Conservation (phyloP, 1,139 yeast species). For the Blastobotrys indianensis region DNA sequence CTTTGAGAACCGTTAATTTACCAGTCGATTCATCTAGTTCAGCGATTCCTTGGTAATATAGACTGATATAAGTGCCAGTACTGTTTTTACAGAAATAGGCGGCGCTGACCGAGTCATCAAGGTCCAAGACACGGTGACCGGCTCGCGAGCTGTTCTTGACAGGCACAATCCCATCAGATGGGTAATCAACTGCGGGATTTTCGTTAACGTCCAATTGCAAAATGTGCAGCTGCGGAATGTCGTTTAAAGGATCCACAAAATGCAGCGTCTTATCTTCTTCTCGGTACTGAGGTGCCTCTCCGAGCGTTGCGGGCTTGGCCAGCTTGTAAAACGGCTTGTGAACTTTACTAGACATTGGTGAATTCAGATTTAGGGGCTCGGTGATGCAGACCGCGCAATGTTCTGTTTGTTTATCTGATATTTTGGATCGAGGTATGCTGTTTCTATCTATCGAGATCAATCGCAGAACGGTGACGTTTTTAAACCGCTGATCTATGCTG, state of each 20-base stretch:
- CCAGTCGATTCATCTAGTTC: conserved; percentile 32
- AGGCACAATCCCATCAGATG: conserved; percentile 11
- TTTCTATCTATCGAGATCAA: too few relatives aligned
- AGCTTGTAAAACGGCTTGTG: conserved; percentile 15
- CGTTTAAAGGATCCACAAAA: conserved; percentile 25
- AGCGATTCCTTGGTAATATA: conserved; percentile 30
- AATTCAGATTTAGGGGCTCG: too few relatives aligned
- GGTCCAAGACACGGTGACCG: conserved; percentile 27
- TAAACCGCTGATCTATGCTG: too few relatives aligned
- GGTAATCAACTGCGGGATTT: conserved; percentile 19
- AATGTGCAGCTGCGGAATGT: conserved; percentile 27
- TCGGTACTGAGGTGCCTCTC: conserved; percentile 28
- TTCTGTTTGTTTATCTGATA: too few relatives aligned
- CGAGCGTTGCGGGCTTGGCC: conserved; percentile 21
- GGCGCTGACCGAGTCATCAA: conserved; percentile 28
- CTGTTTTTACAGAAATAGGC: conserved; percentile 25
- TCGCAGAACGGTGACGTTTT: too few relatives aligned
- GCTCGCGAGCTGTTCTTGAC: conserved; percentile 17
- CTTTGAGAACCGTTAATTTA: conserved; percentile 26
- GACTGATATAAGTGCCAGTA: conserved; percentile 27
- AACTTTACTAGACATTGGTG: too few relatives aligned
- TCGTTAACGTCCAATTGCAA: conserved; percentile 23
- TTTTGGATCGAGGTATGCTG: too few relatives aligned
- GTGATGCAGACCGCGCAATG: too few relatives aligned
- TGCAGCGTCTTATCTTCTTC: conserved; percentile 27